A percentile compares a stretch with the other conserved stretches of the same genome.
These are phyloP conservation scores for Xylaria flabelliformis DNA, from an alignment of 495 filamentous ascomycete species.

Conservation along the genomic window DNA sequence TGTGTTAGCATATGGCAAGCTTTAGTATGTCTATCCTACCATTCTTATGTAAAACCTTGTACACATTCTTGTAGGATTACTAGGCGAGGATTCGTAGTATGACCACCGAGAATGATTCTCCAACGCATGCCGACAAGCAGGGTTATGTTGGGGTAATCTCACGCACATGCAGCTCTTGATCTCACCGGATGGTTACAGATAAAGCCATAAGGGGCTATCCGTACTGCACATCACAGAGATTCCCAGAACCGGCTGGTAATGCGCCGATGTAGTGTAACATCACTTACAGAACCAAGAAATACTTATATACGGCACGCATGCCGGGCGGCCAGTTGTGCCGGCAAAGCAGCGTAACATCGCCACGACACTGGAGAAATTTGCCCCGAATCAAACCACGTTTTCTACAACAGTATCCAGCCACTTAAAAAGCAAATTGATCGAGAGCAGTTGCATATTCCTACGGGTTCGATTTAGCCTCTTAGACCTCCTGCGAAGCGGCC, in stretches of 20 bases:
- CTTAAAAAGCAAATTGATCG: neutral
- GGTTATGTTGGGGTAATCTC: neutral
- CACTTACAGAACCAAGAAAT: neutral
- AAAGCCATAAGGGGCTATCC: neutral
- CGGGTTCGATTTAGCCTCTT: slow-evolving; percentile 4
- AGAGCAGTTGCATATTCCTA: neutral
- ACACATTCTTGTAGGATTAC: neutral
- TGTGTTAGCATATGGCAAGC: neutral
- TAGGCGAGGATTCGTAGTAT: neutral
- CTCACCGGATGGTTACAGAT: neutral
- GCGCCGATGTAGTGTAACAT: neutral
- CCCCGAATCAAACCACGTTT: neutral
- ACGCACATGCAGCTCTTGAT: neutral
- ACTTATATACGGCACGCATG: neutral
- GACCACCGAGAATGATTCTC: neutral
- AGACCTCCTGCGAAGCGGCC: neutral
- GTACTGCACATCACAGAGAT: neutral
- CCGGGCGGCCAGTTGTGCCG: neutral
- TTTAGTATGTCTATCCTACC: neutral
- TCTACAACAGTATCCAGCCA: neutral
- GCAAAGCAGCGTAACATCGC: neutral
- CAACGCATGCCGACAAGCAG: neutral
- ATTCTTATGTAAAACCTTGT: neutral
- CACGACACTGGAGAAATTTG: neutral
- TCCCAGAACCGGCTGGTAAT: neutral